Conservation (phyloP, 805 yeast genomes). For the Saturnispora diversa region DNA sequence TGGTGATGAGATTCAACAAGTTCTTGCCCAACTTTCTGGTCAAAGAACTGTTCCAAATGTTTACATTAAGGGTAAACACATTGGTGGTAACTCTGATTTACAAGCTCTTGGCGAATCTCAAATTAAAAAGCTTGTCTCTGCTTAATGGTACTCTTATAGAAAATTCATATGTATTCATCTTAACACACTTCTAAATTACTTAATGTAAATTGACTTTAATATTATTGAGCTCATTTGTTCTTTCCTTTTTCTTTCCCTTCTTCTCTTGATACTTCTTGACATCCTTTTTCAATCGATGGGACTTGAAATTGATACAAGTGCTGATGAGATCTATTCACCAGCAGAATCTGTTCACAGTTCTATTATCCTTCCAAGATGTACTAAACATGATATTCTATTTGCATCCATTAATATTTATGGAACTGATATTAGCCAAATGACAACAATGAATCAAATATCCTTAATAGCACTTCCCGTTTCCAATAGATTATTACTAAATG, state of each 20-base stretch:
- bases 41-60: conserved; percentile 93
- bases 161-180: background rate
- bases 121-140: conserved; percentile 11
- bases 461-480: conserved; percentile 19
- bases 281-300: background rate
- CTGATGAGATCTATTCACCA: conserved; percentile 8
- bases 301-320: no score
- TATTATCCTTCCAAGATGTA: conserved; percentile 23
- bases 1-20: conserved; percentile 76
- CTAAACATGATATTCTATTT: conserved; percentile 19
- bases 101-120: conserved; percentile 48
- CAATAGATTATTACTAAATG: conserved; percentile 14
- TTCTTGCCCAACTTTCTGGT: conserved; percentile 68
- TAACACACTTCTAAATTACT: no score
- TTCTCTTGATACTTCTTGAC: background rate
- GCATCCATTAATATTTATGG: conserved; percentile 21
- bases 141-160: background rate
- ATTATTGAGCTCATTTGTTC: no score
- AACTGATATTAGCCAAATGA: conserved; percentile 9
- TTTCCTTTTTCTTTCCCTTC: no score
- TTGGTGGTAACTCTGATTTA: conserved; percentile 91
- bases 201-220: no score
- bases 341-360: conserved; percentile 22
- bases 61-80: conserved; percentile 83
- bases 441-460: conserved; percentile 1